phyloP scores from a whole-genome alignment of 192 early-diverging fungal species.

The Coemansia biformis region DNA sequence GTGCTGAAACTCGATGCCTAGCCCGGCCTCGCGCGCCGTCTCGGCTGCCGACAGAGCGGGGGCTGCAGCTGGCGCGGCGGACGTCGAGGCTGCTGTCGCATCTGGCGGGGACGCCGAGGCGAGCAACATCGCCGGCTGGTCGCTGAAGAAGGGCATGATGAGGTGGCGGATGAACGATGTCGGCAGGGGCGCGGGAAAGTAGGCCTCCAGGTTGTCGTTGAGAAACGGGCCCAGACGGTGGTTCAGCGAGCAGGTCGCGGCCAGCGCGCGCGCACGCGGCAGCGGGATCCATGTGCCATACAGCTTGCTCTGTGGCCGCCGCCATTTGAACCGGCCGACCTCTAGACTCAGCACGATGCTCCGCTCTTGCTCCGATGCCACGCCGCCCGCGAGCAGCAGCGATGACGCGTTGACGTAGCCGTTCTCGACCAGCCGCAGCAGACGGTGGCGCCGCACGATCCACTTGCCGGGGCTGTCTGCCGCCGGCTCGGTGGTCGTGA shows the following conservation, averaged over 20 bases:
- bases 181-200: slow-evolving; percentile 62
- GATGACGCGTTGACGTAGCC: slow-evolving; percentile 82
- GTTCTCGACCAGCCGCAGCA: slow-evolving; percentile 77
- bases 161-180: slow-evolving; percentile 48
- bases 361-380: slow-evolving; percentile 75
- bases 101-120: slow-evolving; percentile 2
- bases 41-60: slow-evolving; percentile 5
- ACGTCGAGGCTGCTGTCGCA: not conserved
- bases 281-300: slow-evolving; percentile 94
- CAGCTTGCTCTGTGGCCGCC: slow-evolving; percentile 62
- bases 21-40: slow-evolving; percentile 16
- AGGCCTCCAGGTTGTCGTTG: slow-evolving; percentile 63
- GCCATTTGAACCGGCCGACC: slow-evolving; percentile 67
- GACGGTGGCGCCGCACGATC: slow-evolving; percentile 54
- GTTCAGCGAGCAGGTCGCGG: slow-evolving; percentile 74
- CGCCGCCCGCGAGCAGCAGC: slow-evolving; percentile 79
- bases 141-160: slow-evolving; percentile 46
- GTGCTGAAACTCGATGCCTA: slow-evolving; percentile 40
- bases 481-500: slow-evolving; percentile 42
- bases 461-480: slow-evolving; percentile 32
- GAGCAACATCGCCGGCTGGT: slow-evolving; percentile 20
- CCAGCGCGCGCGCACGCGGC: slow-evolving; percentile 73
- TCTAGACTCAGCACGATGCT: slow-evolving; percentile 84
- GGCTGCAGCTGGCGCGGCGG: too few relatives aligned
- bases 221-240: slow-evolving; percentile 70